A percentile compares a stretch with the other conserved stretches of the same genome.
Conservation (phyloP, 352 stramenopile genomes). For the Globisporangium alternatum region DNA sequence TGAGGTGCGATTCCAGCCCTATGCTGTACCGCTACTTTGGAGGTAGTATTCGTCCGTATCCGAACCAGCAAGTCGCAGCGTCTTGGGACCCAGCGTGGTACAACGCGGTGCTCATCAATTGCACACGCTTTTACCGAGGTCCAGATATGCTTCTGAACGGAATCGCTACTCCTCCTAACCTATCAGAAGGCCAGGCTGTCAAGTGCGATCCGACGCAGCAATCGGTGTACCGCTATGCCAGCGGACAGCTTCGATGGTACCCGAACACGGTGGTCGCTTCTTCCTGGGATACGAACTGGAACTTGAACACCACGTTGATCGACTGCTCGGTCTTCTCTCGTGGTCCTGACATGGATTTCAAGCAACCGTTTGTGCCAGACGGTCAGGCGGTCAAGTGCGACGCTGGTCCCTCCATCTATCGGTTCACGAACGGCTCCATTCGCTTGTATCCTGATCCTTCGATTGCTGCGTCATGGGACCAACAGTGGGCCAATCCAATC, state of each 20-base stretch:
- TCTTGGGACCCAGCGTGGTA: constrained; percentile 18
- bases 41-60: constrained; percentile 10
- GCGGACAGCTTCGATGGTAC: constrained; percentile 21
- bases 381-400: constrained; percentile 17
- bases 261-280: constrained; percentile 16
- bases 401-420: constrained; percentile 5
- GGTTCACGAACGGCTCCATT: constrained; percentile 10
- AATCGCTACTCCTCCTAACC: neutral
- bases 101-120: constrained; percentile 3
- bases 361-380: constrained; percentile 10
- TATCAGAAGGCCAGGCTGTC: constrained; percentile 7
- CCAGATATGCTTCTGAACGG: neutral
- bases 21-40: constrained; percentile 12
- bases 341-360: constrained; percentile 16
- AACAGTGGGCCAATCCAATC: constrained; percentile 9
- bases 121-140: neutral
- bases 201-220: constrained; percentile 13
- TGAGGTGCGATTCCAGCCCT: constrained; percentile 9
- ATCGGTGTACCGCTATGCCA: constrained; percentile 20
- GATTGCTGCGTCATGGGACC: constrained; percentile 27
- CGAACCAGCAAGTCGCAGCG: constrained; percentile 4
- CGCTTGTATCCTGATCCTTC: constrained; percentile 22
- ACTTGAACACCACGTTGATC: constrained; percentile 10
- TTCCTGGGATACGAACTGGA: constrained; percentile 27
- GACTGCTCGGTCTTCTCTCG: constrained; percentile 20